A percentile compares a stretch with the other conserved stretches of the same genome.
phyloP scores from a whole-genome alignment of 179 eudicot genomes.

The Actinidia chinensis region DNA sequence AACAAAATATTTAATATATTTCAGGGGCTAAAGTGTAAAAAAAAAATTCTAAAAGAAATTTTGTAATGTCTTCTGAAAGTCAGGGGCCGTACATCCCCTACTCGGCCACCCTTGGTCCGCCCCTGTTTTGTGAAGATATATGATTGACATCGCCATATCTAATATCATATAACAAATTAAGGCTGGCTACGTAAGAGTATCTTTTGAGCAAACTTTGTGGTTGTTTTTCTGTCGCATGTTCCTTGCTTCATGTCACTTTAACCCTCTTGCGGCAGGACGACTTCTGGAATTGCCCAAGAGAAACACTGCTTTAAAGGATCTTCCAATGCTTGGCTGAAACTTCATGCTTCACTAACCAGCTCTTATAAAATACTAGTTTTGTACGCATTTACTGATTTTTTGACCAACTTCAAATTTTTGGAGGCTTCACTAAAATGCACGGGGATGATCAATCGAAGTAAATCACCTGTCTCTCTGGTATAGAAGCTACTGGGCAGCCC shows the following conservation, averaged over 20 bases:
- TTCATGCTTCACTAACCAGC: constrained; percentile 78
- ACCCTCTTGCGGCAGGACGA: constrained; percentile 58
- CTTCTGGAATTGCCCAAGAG: constrained; percentile 85
- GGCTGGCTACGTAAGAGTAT: not conserved
- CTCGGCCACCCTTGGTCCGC: too few relatives aligned
- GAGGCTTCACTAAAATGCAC: not conserved
- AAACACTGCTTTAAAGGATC: constrained; percentile 88
- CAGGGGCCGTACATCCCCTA: too few relatives aligned
- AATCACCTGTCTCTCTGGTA: not conserved
- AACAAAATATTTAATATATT: too few relatives aligned
- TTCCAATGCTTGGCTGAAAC: constrained; percentile 86
- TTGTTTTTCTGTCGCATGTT: not conserved
- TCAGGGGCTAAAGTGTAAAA: too few relatives aligned
- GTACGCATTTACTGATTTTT: not conserved
- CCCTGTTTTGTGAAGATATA: not conserved
- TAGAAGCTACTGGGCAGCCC: not conserved
- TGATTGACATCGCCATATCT: not conserved
- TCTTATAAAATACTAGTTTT: constrained; percentile 65
- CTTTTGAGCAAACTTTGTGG: not conserved
- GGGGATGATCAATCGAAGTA: not conserved
- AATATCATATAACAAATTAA: not conserved
- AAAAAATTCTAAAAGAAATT: too few relatives aligned
- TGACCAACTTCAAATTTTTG: not conserved
- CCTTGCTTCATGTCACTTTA: not conserved
- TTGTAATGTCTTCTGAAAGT: too few relatives aligned